These are phyloP conservation scores for Pythium apleroticum DNA, from an alignment of 352 stramenopile genomes.

Conservation along the genomic window DNA sequence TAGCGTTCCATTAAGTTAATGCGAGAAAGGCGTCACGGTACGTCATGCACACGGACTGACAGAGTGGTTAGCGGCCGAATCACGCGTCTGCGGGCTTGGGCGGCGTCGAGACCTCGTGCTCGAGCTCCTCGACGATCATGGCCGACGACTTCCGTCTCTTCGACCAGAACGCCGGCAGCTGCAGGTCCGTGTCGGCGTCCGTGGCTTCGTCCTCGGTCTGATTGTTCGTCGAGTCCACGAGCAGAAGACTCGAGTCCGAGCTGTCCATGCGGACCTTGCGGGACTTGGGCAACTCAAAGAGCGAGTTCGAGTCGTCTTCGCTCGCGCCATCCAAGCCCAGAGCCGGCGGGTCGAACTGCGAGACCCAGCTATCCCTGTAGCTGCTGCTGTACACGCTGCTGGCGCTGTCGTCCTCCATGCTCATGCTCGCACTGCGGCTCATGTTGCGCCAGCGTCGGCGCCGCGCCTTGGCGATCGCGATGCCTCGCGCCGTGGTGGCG, in stretches of 20 bases:
- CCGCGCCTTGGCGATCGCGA: conserved; percentile 4
- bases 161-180: background rate
- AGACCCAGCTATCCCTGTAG: conserved; percentile 27
- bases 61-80: background rate
- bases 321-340: conserved; percentile 16
- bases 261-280: conserved; percentile 13
- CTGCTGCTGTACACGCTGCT: conserved; percentile 28
- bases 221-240: conserved; percentile 19
- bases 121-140: conserved; percentile 23
- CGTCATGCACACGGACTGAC: background rate
- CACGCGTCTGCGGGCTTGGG: background rate
- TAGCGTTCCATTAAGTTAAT: conserved; percentile 24
- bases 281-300: conserved; percentile 17
- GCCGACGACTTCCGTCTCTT: conserved; percentile 20
- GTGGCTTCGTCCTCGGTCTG: conserved; percentile 20
- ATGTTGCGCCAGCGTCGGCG: conserved; percentile 18
- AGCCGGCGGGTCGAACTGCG: conserved; percentile 13
- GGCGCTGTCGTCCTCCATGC: conserved; percentile 23
- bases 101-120: conserved; percentile 5
- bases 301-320: conserved; percentile 12
- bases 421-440: conserved; percentile 25
- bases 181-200: background rate
- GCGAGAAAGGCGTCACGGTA: conserved; percentile 1
- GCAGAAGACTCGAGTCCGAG: conserved; percentile 7
- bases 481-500: background rate